A percentile compares a stretch with the other conserved stretches of the same genome.
Evolutionary conservation across 78 protist genomes (phyloP).

Genomic region (Trichosphaerium sp.): DNA sequence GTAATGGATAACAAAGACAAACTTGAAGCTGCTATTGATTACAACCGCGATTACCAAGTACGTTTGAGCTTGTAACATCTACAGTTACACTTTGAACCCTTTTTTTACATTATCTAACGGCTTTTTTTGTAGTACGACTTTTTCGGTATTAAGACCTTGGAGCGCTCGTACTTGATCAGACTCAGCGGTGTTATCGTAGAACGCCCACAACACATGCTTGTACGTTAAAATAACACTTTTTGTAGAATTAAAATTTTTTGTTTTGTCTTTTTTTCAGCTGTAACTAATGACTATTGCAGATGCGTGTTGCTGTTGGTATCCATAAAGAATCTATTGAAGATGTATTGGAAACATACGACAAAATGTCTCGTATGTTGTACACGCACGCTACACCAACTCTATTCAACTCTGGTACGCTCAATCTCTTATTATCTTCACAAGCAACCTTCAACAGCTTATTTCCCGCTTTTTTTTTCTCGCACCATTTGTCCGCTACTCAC

Average conservation of each 20-base stretch:
- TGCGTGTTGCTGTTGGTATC: slow-evolving; percentile 96
- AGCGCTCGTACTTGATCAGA: slow-evolving; percentile 69
- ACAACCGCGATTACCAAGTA: slow-evolving; percentile 83
- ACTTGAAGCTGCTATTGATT: slow-evolving; percentile 62
- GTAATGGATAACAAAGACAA: slow-evolving; percentile 42
- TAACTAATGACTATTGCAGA: too few species aligned
- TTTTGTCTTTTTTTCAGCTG: too few species aligned
- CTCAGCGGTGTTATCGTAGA: slow-evolving; percentile 68
- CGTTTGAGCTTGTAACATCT: too few species aligned
- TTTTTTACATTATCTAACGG: too few species aligned
- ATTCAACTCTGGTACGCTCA: slow-evolving; percentile 95
- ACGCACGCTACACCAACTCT: slow-evolving; percentile 97
- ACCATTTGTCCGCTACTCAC: too few species aligned
- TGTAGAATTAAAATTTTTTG: too few species aligned
- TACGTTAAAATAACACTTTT: too few species aligned
- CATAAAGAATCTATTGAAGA: slow-evolving; percentile 63
- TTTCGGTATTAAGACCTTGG: slow-evolving; percentile 93
- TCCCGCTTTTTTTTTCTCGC: too few species aligned
- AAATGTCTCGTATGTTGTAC: slow-evolving; percentile 50
- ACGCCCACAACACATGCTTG: slow-evolving; percentile 96
- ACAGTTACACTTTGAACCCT: too few species aligned
- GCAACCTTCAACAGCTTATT: too few species aligned
- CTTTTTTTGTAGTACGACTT: slow-evolving; percentile 86
- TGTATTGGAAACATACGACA: slow-evolving; percentile 80
- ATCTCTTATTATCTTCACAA: too few species aligned